A percentile compares a stretch with the other conserved stretches of the same genome.
phyloP scores from a whole-genome alignment of 176 grass and related monocot species.

The Eragrostis nindensis region DNA sequence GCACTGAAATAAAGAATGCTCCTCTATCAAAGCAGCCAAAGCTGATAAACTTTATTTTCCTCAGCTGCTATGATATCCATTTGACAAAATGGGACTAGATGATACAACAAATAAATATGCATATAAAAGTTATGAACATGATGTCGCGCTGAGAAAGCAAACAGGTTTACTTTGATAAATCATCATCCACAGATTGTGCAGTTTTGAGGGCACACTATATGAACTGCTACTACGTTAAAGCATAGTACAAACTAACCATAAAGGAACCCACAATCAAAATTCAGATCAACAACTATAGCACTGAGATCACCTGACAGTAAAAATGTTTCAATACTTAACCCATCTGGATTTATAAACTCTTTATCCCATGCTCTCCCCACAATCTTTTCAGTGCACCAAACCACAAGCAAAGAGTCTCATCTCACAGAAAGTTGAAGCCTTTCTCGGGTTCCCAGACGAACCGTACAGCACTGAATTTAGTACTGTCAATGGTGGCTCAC shows the following conservation, averaged over 20 bases:
- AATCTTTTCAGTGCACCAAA: slow-evolving; percentile 57
- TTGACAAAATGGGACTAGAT: not conserved
- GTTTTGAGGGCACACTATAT: not conserved
- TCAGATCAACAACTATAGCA: slow-evolving; percentile 42
- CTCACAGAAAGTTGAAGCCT: slow-evolving; percentile 40
- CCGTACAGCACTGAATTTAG: slow-evolving; percentile 47
- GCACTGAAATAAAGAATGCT: not conserved
- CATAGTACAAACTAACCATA: not conserved
- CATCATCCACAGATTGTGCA: not conserved
- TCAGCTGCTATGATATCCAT: not conserved
- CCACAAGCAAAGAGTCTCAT: slow-evolving; percentile 45
- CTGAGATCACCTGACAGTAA: slow-evolving; percentile 44
- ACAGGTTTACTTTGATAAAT: not conserved
- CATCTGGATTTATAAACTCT: slow-evolving; percentile 44
- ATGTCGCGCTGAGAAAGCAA: not conserved
- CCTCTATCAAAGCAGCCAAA: not conserved
- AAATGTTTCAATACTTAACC: slow-evolving; percentile 35
- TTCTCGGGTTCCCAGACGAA: slow-evolving; percentile 32
- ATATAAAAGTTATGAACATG: not conserved
- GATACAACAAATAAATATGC: not conserved
- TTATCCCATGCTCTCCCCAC: slow-evolving; percentile 45
- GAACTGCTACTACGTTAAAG: not conserved
- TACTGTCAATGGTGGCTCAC: slow-evolving; percentile 34
- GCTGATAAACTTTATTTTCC: not conserved
- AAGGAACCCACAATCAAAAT: slow-evolving; percentile 18